Percentiles rank a stretch among this genome's conserved stretches.
Evolutionary conservation across 1,284 basidiomycete species (phyloP).

Genomic region (Phenoliferia sp.): DNA sequence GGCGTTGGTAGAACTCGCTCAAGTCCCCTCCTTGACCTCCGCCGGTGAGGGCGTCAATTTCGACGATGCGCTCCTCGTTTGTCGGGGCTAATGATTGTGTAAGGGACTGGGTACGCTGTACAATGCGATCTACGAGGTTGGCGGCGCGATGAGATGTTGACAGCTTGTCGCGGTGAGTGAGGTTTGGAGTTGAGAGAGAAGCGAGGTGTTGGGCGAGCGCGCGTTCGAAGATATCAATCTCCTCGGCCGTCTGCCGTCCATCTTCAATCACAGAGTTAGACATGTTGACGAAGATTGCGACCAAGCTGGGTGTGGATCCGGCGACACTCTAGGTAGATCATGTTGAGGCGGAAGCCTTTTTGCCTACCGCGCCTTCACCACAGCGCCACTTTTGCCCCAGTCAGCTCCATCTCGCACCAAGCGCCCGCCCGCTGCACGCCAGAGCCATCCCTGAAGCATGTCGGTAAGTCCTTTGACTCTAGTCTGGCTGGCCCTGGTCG

Average conservation of each 20-base stretch:
- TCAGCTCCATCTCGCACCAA: neutral
- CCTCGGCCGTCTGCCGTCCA: conserved; percentile 90
- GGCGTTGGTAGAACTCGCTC: conserved; percentile 87
- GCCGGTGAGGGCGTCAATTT: conserved; percentile 50
- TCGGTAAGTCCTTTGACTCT: too few relatives aligned
- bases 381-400: neutral
- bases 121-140: conserved; percentile 46
- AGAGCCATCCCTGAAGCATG: neutral
- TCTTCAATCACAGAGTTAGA: conserved; percentile 89
- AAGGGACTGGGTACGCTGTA: conserved; percentile 47
- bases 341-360: too few relatives aligned
- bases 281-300: too few relatives aligned
- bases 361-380: neutral
- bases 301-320: too few relatives aligned
- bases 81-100: conserved; percentile 45
- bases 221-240: conserved; percentile 78
- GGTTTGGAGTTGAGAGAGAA: conserved; percentile 14
- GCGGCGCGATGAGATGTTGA: conserved; percentile 37
- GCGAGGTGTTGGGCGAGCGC: conserved; percentile 51
- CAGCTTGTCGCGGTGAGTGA: conserved; percentile 30
- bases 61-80: conserved; percentile 42
- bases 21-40: conserved; percentile 59
- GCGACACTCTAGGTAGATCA: too few relatives aligned
- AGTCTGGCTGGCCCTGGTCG: too few relatives aligned
- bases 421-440: too few relatives aligned